Evolutionary conservation across 192 early-diverging fungal species (phyloP), one percentile per base, ranked within the genome.

Genomic region (Coemansia sp.): DNA sequence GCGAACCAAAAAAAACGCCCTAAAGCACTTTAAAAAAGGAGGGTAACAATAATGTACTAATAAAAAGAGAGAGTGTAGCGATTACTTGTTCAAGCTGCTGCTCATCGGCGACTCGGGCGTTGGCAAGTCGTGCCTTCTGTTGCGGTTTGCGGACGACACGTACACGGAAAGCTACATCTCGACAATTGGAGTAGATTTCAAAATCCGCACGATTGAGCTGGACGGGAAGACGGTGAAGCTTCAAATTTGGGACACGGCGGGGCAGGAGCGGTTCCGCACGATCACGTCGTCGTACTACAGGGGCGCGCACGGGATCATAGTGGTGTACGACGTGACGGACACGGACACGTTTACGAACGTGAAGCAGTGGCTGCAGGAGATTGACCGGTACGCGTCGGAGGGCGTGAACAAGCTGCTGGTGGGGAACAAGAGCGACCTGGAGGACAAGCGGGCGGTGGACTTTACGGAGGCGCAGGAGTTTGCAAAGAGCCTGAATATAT

Each of bases 171-270:
- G 89, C 71, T 98, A 97, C 84, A 97, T 98, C 80, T 90, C 88
- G 59, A 99, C 97, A 63, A 98, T 98, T 66, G 97, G 97, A 53
- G 95, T 99, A 29, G 97, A 99, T 84, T 99, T 99, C 76, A 98
- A 97, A 94, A 98, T 98, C 74, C 89, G 95, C 65, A 98, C 95
- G 50, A 98, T 98, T 58, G 97, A 98, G 68, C 85, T 98, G 49
- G 97, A 97, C 72, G 94, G 95, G 51, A 98, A 98, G 77, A 97
- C 93, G 35, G 94, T 97, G 31, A 98, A 98, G 81, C 83, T 97
- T 45, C 95, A 97, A 74, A 97, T 98, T 87, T 97, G 95, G 93
- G 95, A 98, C 77, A 98, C 95, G 30, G 95, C 96, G 31, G 96
- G 96, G 35, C 96, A 97, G 81, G 96, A 98, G 73, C 88, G 96